Base-by-base conservation (phyloP, 495 filamentous ascomycete genomes). In the Letharia columbiana region DNA sequence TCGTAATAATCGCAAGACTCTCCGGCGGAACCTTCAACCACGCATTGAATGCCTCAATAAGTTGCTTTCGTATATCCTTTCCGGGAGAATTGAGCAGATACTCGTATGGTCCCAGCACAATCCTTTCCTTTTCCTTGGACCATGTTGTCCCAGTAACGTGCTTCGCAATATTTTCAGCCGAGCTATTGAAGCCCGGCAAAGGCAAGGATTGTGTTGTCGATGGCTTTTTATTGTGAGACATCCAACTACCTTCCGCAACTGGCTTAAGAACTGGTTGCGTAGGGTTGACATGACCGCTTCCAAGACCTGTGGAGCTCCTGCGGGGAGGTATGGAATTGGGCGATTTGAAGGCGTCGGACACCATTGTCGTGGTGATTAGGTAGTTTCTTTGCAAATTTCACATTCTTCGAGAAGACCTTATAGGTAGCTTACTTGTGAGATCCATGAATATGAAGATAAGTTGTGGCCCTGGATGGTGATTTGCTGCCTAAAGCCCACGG, bases 31-130 rank as follows among this genome's bases (percentile, higher is more conserved):
- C 92, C 69, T 90, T 82, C 23, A 98, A 79, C 90, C 89, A 98
- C 44, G 82, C 82, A 72, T 98, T 91, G 77, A 98, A 98, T 40
- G 92, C 91, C 56, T 87, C 83, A 72, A 98, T 91, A 67, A 96
- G 80, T 73, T 91, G 88, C 1, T 86, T 81, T 35, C 94, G 87
- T 56, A 98, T 87, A 74, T 98, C 92, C 73, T 98, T 98, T 62
- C 95, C 95, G 3, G 93, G 94, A 68, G 92, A 86, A 28, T 83
- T 78, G 68, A 87, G 80, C 69, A 98, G 85, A 72, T 98, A 97
- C 65, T 96, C 90, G 71, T 86, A 98, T 0, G 94, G 95, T 0
- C 87, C 92, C 42, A 89, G 79, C 17, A 98, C 77, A 58, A 96
- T 89, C 76, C 83, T 79, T 68, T 93, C 90, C 73, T 92, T 92